A percentile compares a stretch with the other conserved stretches of the same genome.
Conservation (phyloP, 2,329 filamentous ascomycete species). For the Seiridium unicorne region DNA sequence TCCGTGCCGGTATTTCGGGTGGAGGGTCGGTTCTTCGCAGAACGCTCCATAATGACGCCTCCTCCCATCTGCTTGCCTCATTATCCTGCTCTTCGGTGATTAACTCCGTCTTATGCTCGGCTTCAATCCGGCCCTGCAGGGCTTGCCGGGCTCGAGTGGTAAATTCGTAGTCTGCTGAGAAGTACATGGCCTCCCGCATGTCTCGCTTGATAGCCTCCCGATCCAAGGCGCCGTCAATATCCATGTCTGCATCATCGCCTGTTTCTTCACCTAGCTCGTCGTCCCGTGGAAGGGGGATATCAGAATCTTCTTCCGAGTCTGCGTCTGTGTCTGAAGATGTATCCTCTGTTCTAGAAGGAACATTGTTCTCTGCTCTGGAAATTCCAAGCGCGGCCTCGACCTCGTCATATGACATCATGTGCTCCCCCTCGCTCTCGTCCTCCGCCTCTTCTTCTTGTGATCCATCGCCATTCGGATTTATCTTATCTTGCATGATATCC, state of each 20-base stretch:
- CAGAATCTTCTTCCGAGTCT: neutral
- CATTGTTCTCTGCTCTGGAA: neutral
- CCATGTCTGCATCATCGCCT: constrained; percentile 1
- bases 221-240: neutral
- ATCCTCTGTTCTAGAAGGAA: neutral
- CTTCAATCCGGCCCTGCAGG: constrained; percentile 16
- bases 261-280: neutral
- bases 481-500: constrained; percentile 33
- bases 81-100: constrained; percentile 20
- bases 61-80: constrained; percentile 16
- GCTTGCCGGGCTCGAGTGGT: constrained; percentile 14
- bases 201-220: constrained; percentile 10
- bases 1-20: neutral
- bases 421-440: constrained; percentile 16
- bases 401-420: constrained; percentile 39
- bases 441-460: neutral
- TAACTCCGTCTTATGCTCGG: constrained; percentile 23
- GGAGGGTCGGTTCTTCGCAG: constrained; percentile 9
- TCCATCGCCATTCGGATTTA: neutral
- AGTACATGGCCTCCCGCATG: constrained; percentile 22
- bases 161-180: constrained; percentile 14
- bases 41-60: constrained; percentile 22
- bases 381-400: constrained; percentile 39
- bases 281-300: constrained; percentile 1
- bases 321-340: neutral